Conservation (phyloP, 768 basidiomycete genomes). For the Collybia mongolica region DNA sequence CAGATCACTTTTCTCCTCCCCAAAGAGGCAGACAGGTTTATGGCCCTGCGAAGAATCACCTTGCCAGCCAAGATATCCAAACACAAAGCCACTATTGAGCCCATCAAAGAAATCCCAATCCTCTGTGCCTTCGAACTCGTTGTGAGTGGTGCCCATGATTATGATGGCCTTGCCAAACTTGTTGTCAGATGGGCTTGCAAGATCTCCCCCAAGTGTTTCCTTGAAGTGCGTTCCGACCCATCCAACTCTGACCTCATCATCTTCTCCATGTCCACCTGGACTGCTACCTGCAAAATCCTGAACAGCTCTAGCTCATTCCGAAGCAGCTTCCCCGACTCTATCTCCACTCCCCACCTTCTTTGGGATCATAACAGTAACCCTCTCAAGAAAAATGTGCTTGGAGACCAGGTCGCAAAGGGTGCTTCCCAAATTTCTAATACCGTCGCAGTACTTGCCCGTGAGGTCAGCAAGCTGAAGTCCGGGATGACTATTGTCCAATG, state of each 20-base stretch:
- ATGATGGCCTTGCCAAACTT: neutral
- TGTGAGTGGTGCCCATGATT: neutral
- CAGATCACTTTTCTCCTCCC: slow-evolving; percentile 2
- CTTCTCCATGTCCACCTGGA: slow-evolving; percentile 1
- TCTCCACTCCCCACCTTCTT: neutral
- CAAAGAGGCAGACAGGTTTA: slow-evolving; percentile 1
- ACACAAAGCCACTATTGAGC: slow-evolving; percentile 1
- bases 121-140: slow-evolving; percentile 3
- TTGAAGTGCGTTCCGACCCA: neutral
- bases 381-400: neutral
- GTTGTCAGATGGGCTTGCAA: slow-evolving; percentile 1
- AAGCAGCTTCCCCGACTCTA: neutral
- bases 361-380: slow-evolving; percentile 1
- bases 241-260: slow-evolving; percentile 2
- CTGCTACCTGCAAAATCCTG: neutral
- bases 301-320: neutral
- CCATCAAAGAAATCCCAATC: slow-evolving; percentile 5
- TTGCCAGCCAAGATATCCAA: slow-evolving; percentile 3
- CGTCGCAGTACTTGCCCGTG: neutral
- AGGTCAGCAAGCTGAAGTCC: neutral
- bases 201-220: neutral
- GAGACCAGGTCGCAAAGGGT: slow-evolving; percentile 5
- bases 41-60: neutral
- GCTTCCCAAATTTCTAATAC: neutral
- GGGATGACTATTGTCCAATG: neutral